Evolutionary conservation across 164 flowering plant species (phyloP).

Genomic region (Vitis labrusca): DNA sequence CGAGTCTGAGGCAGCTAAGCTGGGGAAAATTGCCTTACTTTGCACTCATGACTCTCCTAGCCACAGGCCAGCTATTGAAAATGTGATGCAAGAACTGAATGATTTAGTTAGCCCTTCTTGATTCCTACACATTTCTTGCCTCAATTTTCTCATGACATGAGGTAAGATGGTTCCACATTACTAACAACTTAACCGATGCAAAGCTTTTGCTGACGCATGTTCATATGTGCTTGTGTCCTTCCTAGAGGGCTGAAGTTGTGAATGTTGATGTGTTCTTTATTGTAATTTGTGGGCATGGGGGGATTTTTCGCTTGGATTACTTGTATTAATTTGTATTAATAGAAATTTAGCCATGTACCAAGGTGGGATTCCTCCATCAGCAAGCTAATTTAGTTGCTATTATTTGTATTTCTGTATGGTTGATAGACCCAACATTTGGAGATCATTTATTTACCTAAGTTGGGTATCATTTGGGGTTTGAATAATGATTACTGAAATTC

Average conservation of each 20-base stretch:
- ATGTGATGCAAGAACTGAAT: constrained; percentile 60
- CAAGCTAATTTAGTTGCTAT: not conserved
- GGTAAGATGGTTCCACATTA: not conserved
- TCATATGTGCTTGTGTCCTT: not conserved
- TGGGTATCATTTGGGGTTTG: not conserved
- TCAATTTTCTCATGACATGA: constrained; percentile 17
- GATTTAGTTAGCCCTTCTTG: constrained; percentile 22
- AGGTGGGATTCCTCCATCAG: not conserved
- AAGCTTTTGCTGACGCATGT: not conserved
- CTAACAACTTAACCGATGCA: constrained; percentile 6
- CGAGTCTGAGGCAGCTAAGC: constrained; percentile 63
- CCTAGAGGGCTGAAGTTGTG: constrained; percentile 1
- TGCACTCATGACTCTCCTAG: constrained; percentile 77
- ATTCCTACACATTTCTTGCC: constrained; percentile 11
- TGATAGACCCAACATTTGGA: not conserved
- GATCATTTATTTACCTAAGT: not conserved
- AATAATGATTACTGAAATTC: too few species aligned
- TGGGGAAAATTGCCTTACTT: constrained; percentile 52
- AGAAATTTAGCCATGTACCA: not conserved
- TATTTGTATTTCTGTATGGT: not conserved
- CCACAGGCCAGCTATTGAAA: constrained; percentile 63
- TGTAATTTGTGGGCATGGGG: not conserved
- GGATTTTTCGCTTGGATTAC: not conserved
- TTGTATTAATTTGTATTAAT: not conserved
- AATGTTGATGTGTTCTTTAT: not conserved